A percentile compares a stretch with the other conserved stretches of the same genome.
Evolutionary conservation across 2,329 filamentous ascomycete species (phyloP).

Genomic region (Neonectria magnoliae): DNA sequence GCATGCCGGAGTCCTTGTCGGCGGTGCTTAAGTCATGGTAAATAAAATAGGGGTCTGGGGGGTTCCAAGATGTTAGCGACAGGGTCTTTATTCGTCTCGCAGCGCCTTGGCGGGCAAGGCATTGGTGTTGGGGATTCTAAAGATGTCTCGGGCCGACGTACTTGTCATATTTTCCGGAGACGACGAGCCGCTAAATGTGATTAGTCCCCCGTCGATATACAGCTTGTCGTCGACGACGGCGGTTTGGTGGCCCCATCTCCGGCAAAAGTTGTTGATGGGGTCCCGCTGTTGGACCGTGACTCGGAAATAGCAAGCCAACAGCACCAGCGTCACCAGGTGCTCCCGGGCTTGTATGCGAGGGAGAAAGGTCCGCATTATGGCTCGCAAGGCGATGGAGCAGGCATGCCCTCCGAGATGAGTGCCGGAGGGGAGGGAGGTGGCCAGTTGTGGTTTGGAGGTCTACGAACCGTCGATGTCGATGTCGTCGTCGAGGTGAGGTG

Average conservation of each 20-base stretch:
- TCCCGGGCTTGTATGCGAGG: slow-evolving; percentile 30
- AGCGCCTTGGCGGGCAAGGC: background rate
- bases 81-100: background rate
- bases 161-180: slow-evolving; percentile 65
- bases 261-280: slow-evolving; percentile 64
- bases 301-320: slow-evolving; percentile 33
- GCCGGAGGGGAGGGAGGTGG: slow-evolving; percentile 3
- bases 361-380: slow-evolving; percentile 40
- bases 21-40: slow-evolving; percentile 65
- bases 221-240: slow-evolving; percentile 67
- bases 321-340: slow-evolving; percentile 31
- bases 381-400: slow-evolving; percentile 30
- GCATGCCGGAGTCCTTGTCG: slow-evolving; percentile 55
- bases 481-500: background rate
- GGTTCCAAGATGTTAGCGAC: background rate
- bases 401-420: slow-evolving; percentile 35
- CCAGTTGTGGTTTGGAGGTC: slow-evolving; percentile 12
- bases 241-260: slow-evolving; percentile 68
- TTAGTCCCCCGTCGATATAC: slow-evolving; percentile 70
- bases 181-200: slow-evolving; percentile 62
- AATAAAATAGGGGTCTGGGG: slow-evolving; percentile 50
- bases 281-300: slow-evolving; percentile 53
- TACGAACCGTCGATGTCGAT: slow-evolving; percentile 1
- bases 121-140: background rate
- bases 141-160: slow-evolving; percentile 47